Evolutionary conservation across 164 flowering plant species (phyloP), one percentile per base, ranked within the genome.

Genomic region (Chloranthus sessilifolius): DNA sequence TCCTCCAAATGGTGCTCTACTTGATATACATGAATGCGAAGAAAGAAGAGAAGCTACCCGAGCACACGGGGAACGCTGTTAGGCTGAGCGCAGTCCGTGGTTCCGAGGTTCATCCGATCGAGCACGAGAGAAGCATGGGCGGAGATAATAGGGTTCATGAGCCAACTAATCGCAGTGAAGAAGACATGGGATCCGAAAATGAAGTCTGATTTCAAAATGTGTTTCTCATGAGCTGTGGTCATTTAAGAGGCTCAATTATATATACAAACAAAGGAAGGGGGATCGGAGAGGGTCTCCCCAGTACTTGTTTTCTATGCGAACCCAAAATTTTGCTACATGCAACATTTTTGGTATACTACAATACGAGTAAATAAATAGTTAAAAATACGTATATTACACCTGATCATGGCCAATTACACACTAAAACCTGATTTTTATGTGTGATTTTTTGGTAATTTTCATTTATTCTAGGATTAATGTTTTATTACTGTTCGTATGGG

Each of bases 1-100:
- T 81, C 1, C 37, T 68, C 37, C 92, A 83, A 37, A 83, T 83
- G 82, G 51, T 65, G 17, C 64, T 81, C n/a, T 83, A 81, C 47
- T 27, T 49, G 7, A 50, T 83, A 16, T 81, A 77, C 73, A 81
- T 52, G 60, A 58, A 69, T 45, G 47, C 34, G 21, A 59, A 63
- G 59, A 54, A 38, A 3, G 67, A 50, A 17, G 40, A 64, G 30
- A 59, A 61, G 47, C 33, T 44, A 30, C 41, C 56, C 7, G 61
- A 55, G 21, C 61, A 50, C 12, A 19, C 65, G 2, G 59, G 60
- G 9, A 68, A 57, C 11, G 20, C 48, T 3, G 11, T 29, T 10
- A 52, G 29, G 53, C 26, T 41, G 40, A 50, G 39, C 42, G 21
- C 56, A 3, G 23, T 49, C 44, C 69, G 54, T 33, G 55, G 66